A percentile compares a stretch with the other conserved stretches of the same genome.
These are phyloP conservation scores for Paramecium octaurelia DNA, from an alignment of 73 alveolate genomes.

Conservation along the genomic window DNA sequence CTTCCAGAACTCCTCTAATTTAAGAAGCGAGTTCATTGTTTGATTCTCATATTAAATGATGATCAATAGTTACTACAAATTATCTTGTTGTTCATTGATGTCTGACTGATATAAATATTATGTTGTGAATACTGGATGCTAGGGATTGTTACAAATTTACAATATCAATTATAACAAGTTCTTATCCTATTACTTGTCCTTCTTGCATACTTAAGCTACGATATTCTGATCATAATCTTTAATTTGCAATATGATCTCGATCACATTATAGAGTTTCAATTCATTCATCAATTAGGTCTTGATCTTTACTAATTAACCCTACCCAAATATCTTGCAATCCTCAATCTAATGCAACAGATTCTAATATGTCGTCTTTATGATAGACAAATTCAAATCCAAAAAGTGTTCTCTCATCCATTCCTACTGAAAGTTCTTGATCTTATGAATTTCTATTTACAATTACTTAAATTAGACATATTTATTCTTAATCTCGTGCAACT, in stretches of 20 bases:
- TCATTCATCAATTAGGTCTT: neutral
- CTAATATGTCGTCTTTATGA: neutral
- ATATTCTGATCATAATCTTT: neutral
- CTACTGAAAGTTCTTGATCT: neutral
- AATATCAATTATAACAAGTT: neutral
- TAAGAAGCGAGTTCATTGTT: neutral
- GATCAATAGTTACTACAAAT: neutral
- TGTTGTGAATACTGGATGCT: neutral
- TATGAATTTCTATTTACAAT: neutral
- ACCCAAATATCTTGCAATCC: neutral
- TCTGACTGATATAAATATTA: neutral
- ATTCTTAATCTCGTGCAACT: neutral
- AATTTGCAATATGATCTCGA: neutral
- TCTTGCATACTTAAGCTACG: neutral
- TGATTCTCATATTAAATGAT: neutral
- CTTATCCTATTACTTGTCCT: neutral
- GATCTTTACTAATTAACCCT: neutral
- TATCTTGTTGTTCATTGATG: neutral
- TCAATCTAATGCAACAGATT: neutral
- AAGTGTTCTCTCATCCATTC: constrained; percentile 6
- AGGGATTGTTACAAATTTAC: neutral
- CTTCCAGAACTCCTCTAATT: neutral
- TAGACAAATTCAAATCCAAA: neutral
- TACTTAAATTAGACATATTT: neutral
- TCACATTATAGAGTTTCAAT: neutral